Base-by-base conservation (phyloP, 495 filamentous ascomycete species). In the Aspergillus funiculosus region DNA sequence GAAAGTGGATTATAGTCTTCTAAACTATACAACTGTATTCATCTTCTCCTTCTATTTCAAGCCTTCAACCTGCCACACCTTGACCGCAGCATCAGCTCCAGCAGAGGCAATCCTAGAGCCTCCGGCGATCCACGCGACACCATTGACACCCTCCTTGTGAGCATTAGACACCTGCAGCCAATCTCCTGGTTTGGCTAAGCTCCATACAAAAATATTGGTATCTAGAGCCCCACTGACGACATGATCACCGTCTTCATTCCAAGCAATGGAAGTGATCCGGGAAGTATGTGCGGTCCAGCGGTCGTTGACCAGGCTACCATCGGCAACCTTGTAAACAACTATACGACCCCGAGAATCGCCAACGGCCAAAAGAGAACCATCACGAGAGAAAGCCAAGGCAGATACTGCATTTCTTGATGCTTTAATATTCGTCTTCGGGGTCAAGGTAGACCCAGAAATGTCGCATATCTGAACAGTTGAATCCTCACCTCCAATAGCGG, bases 281-380 rank as follows among this genome's bases (percentile, higher is more conserved):
- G 83, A 88, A 5, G 89, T 95, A 62, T 98, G 94, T 13, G 89
- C 85, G 11, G 86, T 86, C 92, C 94, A 98, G 24, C 91, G 78
- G 11, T 72, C 69, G 14, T 80, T 80, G 35, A 74, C 66, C 17
- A 72, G 45, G 24, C 56, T 68, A 50, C 67, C 67, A 56, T 71
- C 66, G 19, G 60, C 53, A 17, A 66, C 62, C 49, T 73, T 77
- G 68, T 86, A 92, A 11, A 87, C 85, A 39, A 80, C 63, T 38
- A 98, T 87, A 68, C 92, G 91, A 38, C 92, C 92, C 2, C 79
- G 76, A n/a, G 82, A 74, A 61, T 86, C 85, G 15, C 92, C 92
- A 5, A 82, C 85, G 0, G 89, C 89, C 22, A 98, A 72, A 38
- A 83, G 71, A 0, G 75, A 68, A 19, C 85, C 89, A 39, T 80